Percentiles rank a stretch among this genome's conserved stretches.
Evolutionary conservation across 805 yeast genomes (phyloP).

Genomic region (Yarrowia osloensis): DNA sequence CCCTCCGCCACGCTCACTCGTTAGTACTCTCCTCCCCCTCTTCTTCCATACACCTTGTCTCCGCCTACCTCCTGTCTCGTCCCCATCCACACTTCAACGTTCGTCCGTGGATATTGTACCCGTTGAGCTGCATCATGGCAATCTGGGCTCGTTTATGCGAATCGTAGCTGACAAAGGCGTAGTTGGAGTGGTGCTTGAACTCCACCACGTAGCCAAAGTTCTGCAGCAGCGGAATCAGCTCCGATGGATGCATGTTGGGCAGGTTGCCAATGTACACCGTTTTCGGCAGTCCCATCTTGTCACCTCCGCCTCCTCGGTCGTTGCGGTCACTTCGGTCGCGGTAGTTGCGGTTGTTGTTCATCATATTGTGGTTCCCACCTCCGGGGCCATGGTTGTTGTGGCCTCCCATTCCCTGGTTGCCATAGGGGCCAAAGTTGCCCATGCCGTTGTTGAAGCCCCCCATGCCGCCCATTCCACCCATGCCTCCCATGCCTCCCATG

Average conservation of each 20-base stretch:
- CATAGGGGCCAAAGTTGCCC: constrained; percentile 8
- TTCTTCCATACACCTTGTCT: not conserved
- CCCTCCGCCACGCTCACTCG: not conserved
- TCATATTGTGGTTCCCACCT: not conserved
- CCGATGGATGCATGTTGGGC: constrained; percentile 71
- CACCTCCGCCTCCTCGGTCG: not conserved
- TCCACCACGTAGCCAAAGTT: constrained; percentile 82
- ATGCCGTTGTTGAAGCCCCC: not conserved
- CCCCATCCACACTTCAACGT: constrained; percentile 89
- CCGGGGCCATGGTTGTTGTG: not conserved
- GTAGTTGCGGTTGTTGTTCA: constrained; percentile 10
- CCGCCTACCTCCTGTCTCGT: constrained; percentile 42
- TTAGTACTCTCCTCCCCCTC: not conserved
- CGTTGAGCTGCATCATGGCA: constrained; percentile 77
- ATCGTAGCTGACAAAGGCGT: constrained; percentile 86
- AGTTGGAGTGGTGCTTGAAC: constrained; percentile 77
- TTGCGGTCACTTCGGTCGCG: not conserved
- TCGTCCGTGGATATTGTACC: constrained; percentile 67
- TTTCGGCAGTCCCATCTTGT: constrained; percentile 48
- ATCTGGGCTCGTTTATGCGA: constrained; percentile 86
- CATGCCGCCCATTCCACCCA: constrained; percentile 12
- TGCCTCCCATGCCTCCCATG: not conserved
- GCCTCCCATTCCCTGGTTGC: not conserved
- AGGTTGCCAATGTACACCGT: constrained; percentile 87
- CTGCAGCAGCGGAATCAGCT: constrained; percentile 70